These are phyloP conservation scores for Lactuca sativa DNA, from an alignment of 129 eudicot genomes.

Conservation along the genomic window DNA sequence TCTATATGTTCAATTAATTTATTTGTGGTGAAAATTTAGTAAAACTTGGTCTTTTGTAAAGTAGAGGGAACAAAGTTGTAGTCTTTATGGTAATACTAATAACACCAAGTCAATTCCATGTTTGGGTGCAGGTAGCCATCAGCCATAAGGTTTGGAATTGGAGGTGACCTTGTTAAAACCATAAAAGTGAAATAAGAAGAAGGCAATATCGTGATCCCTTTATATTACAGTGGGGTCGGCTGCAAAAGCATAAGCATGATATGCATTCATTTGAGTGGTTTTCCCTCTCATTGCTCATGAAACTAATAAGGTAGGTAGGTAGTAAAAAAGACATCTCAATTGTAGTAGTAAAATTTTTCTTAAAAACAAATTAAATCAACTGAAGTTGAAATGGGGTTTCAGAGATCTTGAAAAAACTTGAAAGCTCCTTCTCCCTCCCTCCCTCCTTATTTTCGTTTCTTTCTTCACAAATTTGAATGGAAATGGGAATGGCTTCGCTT, in stretches of 20 bases:
- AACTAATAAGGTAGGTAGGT: constrained; percentile 29
- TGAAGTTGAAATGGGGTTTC: constrained; percentile 7
- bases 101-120: not conserved
- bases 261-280: constrained; percentile 31
- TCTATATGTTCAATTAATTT: not conserved
- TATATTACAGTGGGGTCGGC: constrained; percentile 31
- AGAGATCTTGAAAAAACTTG: constrained; percentile 35
- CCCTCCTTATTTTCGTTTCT: not conserved
- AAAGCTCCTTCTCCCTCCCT: constrained; percentile 35
- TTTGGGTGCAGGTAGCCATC: not conserved
- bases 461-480: constrained; percentile 9
- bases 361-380: constrained; percentile 4
- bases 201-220: not conserved
- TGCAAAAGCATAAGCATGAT: constrained; percentile 21
- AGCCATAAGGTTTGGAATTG: not conserved
- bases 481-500: constrained; percentile 13
- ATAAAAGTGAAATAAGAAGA: not conserved
- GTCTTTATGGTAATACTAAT: not conserved
- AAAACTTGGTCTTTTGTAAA: not conserved
- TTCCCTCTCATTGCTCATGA: constrained; percentile 33
- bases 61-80: not conserved
- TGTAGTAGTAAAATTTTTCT: constrained; percentile 3
- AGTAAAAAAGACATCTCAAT: constrained; percentile 32
- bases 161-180: not conserved
- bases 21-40: not conserved